Evolutionary conservation across 768 basidiomycete species (phyloP).

Genomic region (Tubosaeta brunneosetosa): DNA sequence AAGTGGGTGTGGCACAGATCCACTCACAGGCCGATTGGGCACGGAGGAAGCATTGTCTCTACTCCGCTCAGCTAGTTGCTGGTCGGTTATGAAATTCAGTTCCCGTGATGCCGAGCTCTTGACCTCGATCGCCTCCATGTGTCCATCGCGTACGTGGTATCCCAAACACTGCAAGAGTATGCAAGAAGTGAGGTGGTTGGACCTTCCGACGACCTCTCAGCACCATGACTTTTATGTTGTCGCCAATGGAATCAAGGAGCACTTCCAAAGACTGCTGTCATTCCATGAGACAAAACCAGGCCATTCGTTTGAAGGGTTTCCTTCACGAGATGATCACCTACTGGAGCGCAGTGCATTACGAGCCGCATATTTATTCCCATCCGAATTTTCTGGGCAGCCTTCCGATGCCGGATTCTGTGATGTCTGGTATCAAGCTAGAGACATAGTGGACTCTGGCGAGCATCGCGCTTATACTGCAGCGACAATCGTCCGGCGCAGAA

Average conservation of each 20-base stretch:
- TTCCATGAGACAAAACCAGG: slow-evolving; percentile 2
- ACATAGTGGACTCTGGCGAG: slow-evolving; percentile 4
- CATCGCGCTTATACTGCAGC: slow-evolving; percentile 11
- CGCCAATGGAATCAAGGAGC: slow-evolving; percentile 25
- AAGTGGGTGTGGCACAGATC: slow-evolving; percentile 36
- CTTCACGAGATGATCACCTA: slow-evolving; percentile 4
- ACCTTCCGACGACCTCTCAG: slow-evolving; percentile 25
- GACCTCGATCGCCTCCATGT: slow-evolving; percentile 28
- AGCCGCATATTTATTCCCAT: not conserved
- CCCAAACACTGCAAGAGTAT: slow-evolving; percentile 34
- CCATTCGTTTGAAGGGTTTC: not conserved
- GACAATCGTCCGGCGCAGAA: not conserved
- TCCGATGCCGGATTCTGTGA: not conserved
- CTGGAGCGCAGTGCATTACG: slow-evolving; percentile 13
- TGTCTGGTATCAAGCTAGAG: slow-evolving; percentile 6
- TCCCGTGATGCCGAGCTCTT: slow-evolving; percentile 28
- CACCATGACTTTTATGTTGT: slow-evolving; percentile 23
- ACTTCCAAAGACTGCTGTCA: slow-evolving; percentile 12
- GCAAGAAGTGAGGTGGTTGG: slow-evolving; percentile 34
- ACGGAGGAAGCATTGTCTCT: slow-evolving; percentile 31
- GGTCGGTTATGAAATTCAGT: slow-evolving; percentile 35
- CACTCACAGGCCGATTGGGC: slow-evolving; percentile 29
- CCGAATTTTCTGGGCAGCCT: not conserved
- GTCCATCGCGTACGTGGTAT: slow-evolving; percentile 35
- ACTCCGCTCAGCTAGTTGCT: slow-evolving; percentile 34